Evolutionary conservation across 306 rosid genomes (phyloP), one percentile per base, ranked within the genome.

Genomic region (Sesbania bispinosa): DNA sequence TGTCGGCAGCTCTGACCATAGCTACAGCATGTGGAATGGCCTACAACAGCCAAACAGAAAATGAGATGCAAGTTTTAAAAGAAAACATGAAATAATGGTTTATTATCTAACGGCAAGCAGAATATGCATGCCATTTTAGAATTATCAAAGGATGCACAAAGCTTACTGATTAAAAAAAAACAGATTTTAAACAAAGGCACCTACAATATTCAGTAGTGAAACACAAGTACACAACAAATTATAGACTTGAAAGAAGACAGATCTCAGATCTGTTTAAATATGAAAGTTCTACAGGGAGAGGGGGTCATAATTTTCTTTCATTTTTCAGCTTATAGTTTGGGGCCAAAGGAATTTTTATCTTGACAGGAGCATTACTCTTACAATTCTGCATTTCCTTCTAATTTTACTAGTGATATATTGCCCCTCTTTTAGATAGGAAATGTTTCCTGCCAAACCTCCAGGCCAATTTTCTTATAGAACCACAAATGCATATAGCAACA

Each of bases 21-120:
- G 99, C 95, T 73, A 94, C 79, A 21, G 99, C 96, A 75, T 89
- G 99, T 53, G 99, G 99, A 80, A 94, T 90, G 64, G 97, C 98
- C 98, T 94, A 78, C 48, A 73, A 76, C 36, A 83, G 77, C 27
- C 41, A 48, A 55, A 54, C 38, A 63, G 39, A n/a, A 55, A 57
- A 55, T 20, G 20, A 43, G 51, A 30, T 67, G 63, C 69, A 41
- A 9, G 43, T 41, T 74, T 32, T 57, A 60, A 73, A 45, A 62
- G 42, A 63, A 26, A 39, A 11, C 5, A 70, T 41, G 32, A 48
- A 23, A 67, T 6, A 19, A 38, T 46, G 30, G 50, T 10, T 53
- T 42, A 21, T 45, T 32, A 66, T 30, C 52, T 23, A 77, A 16
- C 54, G 67, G 18, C 13, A 13, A 30, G 69, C 52, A 80, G 54